Conservation (phyloP, 2,329 filamentous ascomycete genomes). For the Venturia aucupariae region DNA sequence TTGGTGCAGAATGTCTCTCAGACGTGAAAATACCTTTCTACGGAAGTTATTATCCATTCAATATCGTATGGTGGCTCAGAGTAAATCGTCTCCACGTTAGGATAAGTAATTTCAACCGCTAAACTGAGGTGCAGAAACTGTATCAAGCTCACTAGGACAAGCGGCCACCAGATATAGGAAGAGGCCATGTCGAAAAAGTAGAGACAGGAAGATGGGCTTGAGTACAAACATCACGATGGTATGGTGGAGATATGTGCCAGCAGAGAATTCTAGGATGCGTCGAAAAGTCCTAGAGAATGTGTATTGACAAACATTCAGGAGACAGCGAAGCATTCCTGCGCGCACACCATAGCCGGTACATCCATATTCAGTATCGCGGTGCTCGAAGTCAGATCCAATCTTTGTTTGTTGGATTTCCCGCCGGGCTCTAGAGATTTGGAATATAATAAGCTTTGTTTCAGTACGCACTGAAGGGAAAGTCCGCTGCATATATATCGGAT, state of each 20-base stretch:
- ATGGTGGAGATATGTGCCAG: background rate
- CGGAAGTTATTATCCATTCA: background rate
- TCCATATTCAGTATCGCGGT: background rate
- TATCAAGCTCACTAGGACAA: background rate
- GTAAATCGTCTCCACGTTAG: background rate
- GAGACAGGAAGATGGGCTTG: background rate
- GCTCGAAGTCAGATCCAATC: background rate
- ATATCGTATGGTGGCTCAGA: background rate
- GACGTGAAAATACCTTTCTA: background rate
- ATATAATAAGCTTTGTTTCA: background rate
- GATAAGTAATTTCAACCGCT: background rate
- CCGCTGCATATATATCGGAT: background rate
- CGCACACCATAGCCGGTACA: background rate
- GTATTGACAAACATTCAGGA: background rate
- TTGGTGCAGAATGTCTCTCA: background rate
- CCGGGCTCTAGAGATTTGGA: no score
- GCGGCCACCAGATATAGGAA: background rate
- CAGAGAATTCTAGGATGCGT: background rate
- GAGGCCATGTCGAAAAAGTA: background rate
- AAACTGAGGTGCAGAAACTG: background rate
- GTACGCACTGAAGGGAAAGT: background rate
- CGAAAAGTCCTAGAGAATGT: background rate
- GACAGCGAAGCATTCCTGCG: background rate
- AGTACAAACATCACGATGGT: background rate
- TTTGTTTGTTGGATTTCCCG: background rate